These are phyloP conservation scores for Peltaster fructicola DNA, from an alignment of 2,329 filamentous ascomycete species.

Conservation along the genomic window DNA sequence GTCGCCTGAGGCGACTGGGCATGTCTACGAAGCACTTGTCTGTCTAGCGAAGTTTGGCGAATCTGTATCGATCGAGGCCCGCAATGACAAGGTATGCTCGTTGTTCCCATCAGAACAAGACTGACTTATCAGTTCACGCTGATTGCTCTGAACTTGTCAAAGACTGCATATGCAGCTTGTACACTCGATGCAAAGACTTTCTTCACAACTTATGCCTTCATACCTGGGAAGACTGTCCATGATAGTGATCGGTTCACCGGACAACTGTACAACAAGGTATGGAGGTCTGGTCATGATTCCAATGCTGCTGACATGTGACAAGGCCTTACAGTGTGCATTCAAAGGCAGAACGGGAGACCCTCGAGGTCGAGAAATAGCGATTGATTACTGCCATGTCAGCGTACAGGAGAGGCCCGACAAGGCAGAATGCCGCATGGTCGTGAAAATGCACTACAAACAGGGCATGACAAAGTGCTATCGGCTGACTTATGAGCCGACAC, in stretches of 20 bases:
- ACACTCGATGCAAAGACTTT: conserved; percentile 49
- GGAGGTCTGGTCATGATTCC: conserved; percentile 4
- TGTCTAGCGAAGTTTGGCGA: conserved; percentile 70
- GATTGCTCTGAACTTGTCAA: conserved; percentile 62
- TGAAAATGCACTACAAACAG: conserved; percentile 57
- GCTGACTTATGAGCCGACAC: conserved; percentile 54
- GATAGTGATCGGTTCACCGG: conserved; percentile 44
- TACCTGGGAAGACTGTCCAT: conserved; percentile 8
- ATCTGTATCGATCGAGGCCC: conserved; percentile 56
- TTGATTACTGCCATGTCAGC: conserved; percentile 57
- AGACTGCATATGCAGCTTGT: conserved; percentile 62
- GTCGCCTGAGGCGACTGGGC: conserved; percentile 52
- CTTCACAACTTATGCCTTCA: conserved; percentile 54
- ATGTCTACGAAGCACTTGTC: conserved; percentile 53
- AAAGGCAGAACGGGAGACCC: conserved; percentile 47
- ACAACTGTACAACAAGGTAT: conserved; percentile 53
- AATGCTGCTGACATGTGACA: conserved; percentile 1
- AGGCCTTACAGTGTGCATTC: conserved; percentile 51
- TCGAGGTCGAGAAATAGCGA: conserved; percentile 48
- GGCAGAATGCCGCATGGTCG: conserved; percentile 53
- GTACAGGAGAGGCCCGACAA: conserved; percentile 54
- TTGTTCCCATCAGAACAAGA: background rate
- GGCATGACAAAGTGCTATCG: conserved; percentile 62
- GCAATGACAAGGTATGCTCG: conserved; percentile 41
- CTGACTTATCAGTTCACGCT: conserved; percentile 42